Base-by-base conservation (phyloP, 441 rosid species). In the Brassica balearica region DNA sequence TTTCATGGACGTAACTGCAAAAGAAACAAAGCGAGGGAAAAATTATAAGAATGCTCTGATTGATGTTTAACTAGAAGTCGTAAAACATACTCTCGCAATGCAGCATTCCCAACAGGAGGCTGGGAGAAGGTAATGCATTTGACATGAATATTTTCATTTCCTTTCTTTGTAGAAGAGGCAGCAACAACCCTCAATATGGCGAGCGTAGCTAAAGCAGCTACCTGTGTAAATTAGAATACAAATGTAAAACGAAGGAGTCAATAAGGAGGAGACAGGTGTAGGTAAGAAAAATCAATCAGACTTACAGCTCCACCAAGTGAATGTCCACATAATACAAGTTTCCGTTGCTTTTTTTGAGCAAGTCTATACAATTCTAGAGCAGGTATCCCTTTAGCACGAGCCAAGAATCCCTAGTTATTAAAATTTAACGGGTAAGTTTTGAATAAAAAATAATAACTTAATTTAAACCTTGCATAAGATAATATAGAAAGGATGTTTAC, bases 281-380 rank as follows among this genome's bases (percentile, higher is more conserved):
- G 73, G 27, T 71, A 11, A 36, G 12, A 46, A 14, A 67, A 55
- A 73, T 73, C 69, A 82, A 73, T 14, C 12, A 56, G 77, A 86
- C 92, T 85, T 87, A 95, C 99, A 64, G 99, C 99, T 63, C 99
- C 99, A 77, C 99, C 99, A 82, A 95, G 97, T 68, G 99, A 93
- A 85, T 95, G 99, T 55, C 99, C 98, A 87, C 99, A 95, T 53
- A 95, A 82, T n/a, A 95, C 99, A 83, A 95, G 98, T 82, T 95
- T 95, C 5, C 89, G 80, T 72, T 95, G 89, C 92, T 92, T 95
- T 85, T 93, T 93, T 83, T 92, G 92, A 83, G 98, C 99, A 83
- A 95, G 98, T 79, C 88, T 89, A 84, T 93, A 93, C 76, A 95
- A 79, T 86, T 95, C 99, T 76, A 95, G 81, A 86, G 99, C 96